Conservation (phyloP, 192 early-diverging fungal genomes). For the Coemansia sp. region DNA sequence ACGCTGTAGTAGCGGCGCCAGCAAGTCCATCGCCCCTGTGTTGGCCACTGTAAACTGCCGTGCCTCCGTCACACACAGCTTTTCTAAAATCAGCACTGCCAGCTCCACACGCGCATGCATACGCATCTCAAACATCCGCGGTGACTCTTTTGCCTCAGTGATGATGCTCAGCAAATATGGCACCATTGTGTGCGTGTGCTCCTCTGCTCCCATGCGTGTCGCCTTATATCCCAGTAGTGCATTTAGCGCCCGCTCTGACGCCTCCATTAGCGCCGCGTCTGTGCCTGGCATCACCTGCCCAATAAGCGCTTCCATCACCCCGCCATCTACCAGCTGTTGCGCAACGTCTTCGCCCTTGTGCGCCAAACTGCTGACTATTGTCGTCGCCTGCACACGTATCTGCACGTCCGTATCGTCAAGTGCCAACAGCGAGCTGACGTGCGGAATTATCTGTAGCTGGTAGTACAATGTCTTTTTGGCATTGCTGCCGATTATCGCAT, state of each 20-base stretch:
- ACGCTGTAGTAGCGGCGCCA: conserved; percentile 28
- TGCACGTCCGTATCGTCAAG: conserved; percentile 32
- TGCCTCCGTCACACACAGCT: conserved; percentile 42
- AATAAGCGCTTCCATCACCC: conserved; percentile 36
- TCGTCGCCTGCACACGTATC: conserved; percentile 44
- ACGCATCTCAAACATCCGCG: conserved; percentile 23
- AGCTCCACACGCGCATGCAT: conserved; percentile 41
- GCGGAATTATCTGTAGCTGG: conserved; percentile 33
- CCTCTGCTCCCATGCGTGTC: conserved; percentile 24
- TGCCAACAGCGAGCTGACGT: conserved; percentile 33
- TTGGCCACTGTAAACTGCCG: conserved; percentile 49
- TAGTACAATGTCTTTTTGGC: conserved; percentile 45
- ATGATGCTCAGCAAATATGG: conserved; percentile 38
- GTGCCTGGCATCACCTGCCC: conserved; percentile 33
- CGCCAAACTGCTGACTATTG: conserved; percentile 44
- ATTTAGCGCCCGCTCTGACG: conserved; percentile 47
- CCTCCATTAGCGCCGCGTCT: conserved; percentile 28
- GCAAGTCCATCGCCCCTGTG: conserved; percentile 33
- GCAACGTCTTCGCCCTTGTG: conserved; percentile 38
- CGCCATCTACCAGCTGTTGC: conserved; percentile 22
- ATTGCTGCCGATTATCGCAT: conserved; percentile 50
- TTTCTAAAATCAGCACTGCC: conserved; percentile 39
- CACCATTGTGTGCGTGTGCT: conserved; percentile 21
- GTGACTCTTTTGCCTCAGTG: conserved; percentile 11
- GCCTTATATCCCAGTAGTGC: conserved; percentile 36